Conservation (phyloP, 2,329 filamentous ascomycete genomes). For the Epichloe brachyelytri region DNA sequence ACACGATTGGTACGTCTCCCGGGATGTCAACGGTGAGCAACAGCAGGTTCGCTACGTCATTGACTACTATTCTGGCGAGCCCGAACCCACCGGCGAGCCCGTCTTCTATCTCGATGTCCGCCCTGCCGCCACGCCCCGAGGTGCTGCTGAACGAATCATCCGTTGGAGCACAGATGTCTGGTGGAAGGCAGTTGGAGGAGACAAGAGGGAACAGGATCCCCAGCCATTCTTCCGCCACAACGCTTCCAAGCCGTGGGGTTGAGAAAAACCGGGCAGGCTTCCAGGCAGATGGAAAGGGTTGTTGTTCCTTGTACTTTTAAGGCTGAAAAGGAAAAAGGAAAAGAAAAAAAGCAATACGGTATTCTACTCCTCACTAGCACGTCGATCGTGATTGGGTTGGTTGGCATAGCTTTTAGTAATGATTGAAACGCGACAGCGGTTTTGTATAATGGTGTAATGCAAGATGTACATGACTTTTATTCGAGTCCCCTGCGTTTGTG, state of each 20-base stretch:
- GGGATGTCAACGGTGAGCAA: constrained; percentile 51
- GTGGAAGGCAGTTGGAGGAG: constrained; percentile 75
- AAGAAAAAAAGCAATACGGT: constrained; percentile 1
- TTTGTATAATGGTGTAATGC: constrained; percentile 1
- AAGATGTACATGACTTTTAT: not conserved
- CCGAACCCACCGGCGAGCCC: constrained; percentile 74
- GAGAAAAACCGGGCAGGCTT: not conserved
- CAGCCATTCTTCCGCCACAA: constrained; percentile 20
- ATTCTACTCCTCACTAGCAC: constrained; percentile 7
- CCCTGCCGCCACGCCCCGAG: constrained; percentile 71
- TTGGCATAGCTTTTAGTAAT: constrained; percentile 9
- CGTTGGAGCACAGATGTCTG: constrained; percentile 89
- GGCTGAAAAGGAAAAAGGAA: not conserved
- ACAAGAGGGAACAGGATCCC: constrained; percentile 37
- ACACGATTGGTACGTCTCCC: constrained; percentile 90
- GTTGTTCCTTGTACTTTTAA: not conserved
- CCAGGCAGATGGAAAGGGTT: not conserved
- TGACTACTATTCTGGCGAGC: constrained; percentile 82
- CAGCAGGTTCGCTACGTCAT: constrained; percentile 89
- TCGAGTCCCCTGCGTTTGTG: too few species aligned
- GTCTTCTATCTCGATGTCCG: constrained; percentile 94
- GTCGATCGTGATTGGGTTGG: not conserved
- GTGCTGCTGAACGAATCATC: constrained; percentile 69
- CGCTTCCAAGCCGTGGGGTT: constrained; percentile 9
- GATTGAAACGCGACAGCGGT: constrained; percentile 6